Conservation (phyloP, 2,329 filamentous ascomycete genomes). For the Dactylellina cionopaga region DNA sequence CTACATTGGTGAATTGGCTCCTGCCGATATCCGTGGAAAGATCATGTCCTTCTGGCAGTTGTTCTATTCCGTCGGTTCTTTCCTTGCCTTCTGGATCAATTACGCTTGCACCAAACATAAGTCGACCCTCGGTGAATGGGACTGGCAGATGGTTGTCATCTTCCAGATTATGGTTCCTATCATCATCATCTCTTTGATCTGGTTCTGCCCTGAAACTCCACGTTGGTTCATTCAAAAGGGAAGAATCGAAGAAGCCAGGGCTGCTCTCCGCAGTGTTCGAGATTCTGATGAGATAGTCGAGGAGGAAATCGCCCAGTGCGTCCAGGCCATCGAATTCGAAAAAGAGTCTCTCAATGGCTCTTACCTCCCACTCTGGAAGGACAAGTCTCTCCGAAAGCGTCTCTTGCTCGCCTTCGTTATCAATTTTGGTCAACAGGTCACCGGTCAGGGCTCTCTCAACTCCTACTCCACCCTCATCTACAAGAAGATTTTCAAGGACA, state of each 20-base stretch:
- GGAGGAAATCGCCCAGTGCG: conserved; percentile 72
- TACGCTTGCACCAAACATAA: conserved; percentile 70
- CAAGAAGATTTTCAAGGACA: conserved; percentile 72
- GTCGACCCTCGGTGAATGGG: conserved; percentile 72
- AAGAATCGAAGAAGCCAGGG: conserved; percentile 70
- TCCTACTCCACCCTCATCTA: conserved; percentile 79
- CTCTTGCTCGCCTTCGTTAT: conserved; percentile 72
- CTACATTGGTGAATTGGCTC: conserved; percentile 76
- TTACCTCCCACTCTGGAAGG: conserved; percentile 75
- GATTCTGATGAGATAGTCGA: conserved; percentile 74
- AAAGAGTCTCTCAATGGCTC: conserved; percentile 73
- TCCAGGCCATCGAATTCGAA: conserved; percentile 76
- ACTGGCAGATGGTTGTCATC: conserved; percentile 77
- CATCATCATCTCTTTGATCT: conserved; percentile 71
- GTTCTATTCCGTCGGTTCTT: conserved; percentile 73
- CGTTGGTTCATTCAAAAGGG: conserved; percentile 74
- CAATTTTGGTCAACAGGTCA: conserved; percentile 77
- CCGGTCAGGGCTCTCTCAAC: conserved; percentile 77
- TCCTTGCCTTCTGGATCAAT: conserved; percentile 74
- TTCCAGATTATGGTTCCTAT: conserved; percentile 76
- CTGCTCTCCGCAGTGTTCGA: conserved; percentile 70
- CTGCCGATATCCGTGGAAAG: conserved; percentile 71
- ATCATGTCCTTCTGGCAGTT: conserved; percentile 78
- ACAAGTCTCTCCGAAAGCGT: conserved; percentile 74
- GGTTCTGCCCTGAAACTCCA: conserved; percentile 74